Percentiles rank a stretch among this genome's conserved stretches.
These are phyloP conservation scores for Kitagawia praeruptora DNA, from an alignment of 129 eudicot genomes.

Conservation along the genomic window DNA sequence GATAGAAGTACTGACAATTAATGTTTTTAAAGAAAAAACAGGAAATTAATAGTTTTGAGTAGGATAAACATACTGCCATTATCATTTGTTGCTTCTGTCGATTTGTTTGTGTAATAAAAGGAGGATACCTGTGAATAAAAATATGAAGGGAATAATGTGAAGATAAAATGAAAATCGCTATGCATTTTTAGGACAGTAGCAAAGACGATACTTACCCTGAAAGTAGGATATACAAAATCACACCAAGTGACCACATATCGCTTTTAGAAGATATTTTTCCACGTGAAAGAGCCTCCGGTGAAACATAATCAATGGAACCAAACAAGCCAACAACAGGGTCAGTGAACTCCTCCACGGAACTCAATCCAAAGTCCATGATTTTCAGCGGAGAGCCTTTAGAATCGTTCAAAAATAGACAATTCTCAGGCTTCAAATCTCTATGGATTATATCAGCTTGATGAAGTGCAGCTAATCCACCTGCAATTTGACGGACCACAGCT, in stretches of 20 bases:
- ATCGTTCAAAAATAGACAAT: conserved; percentile 56
- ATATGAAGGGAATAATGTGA: not conserved
- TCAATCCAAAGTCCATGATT: conserved; percentile 81
- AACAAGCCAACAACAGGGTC: conserved; percentile 82
- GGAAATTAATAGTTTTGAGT: not conserved
- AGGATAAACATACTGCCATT: conserved; percentile 34
- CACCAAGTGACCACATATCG: conserved; percentile 84
- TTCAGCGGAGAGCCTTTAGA: conserved; percentile 50
- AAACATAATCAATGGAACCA: conserved; percentile 83
- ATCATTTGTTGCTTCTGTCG: conserved; percentile 80
- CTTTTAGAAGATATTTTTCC: conserved; percentile 44
- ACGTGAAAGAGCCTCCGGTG: conserved; percentile 73
- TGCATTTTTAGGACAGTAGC: not conserved
- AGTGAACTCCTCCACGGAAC: conserved; percentile 76
- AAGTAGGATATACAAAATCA: conserved; percentile 71
- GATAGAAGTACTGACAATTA: not conserved
- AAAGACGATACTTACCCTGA: conserved; percentile 36
- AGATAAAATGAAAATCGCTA: not conserved
- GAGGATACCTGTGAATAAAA: conserved; percentile 59
- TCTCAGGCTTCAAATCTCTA: conserved; percentile 72
- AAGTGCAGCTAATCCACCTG: conserved; percentile 54
- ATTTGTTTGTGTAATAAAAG: conserved; percentile 66
- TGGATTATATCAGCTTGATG: conserved; percentile 60
- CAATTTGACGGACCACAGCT: conserved; percentile 58
- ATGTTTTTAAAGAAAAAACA: not conserved